Evolutionary conservation across 1,284 basidiomycete species (phyloP), one percentile per base, ranked within the genome.

Genomic region (Microbotryum silenes-acaulis): DNA sequence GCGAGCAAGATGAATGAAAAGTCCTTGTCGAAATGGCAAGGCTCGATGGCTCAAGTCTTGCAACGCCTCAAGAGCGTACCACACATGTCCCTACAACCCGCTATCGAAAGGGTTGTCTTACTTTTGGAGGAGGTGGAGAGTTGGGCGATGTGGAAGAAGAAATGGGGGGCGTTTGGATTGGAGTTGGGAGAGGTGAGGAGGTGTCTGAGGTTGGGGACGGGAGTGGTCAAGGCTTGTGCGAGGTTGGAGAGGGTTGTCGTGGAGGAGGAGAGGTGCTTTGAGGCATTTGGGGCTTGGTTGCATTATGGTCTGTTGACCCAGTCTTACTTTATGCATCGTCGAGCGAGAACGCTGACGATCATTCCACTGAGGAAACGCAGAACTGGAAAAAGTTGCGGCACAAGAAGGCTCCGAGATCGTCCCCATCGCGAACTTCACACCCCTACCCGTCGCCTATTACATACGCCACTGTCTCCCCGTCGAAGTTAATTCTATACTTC

Each of bases 1-100:
- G 58, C 64, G 6, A 55, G 50, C 16, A 68, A 68, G 51, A 64
- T 68, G 62, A 68, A 68, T 57, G 67, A 66, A 45, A 57, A 64
- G 18, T 59, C 51, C 2, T 33, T 68, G 20, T 50, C 50, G 21
- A 68, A 68, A 42, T 68, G 67, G 67, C 62, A 66, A 23, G n/a
- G 25, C 20, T 56, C 60, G 29, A 68, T 63, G 53, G 57, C 48
- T 2, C 21, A 25, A 5, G 62, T 60, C 6, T 55, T 68, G 23
- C 54, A 60, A 2, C 37, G 46, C 3, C 27, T 66, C 23, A 44
- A 57, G 21, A 20, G 45, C 14, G 60, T 53, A 20, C 42, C 48
- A 2, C 61, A 57, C 58, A 54, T 54, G 51, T 59, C 56, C 12
- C 20, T 68, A 14, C 45, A 8, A 7, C 56, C 64, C 1, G 60